These are phyloP conservation scores for Cetraspora pellucida DNA, from an alignment of 192 early-diverging fungal genomes.

Conservation along the genomic window DNA sequence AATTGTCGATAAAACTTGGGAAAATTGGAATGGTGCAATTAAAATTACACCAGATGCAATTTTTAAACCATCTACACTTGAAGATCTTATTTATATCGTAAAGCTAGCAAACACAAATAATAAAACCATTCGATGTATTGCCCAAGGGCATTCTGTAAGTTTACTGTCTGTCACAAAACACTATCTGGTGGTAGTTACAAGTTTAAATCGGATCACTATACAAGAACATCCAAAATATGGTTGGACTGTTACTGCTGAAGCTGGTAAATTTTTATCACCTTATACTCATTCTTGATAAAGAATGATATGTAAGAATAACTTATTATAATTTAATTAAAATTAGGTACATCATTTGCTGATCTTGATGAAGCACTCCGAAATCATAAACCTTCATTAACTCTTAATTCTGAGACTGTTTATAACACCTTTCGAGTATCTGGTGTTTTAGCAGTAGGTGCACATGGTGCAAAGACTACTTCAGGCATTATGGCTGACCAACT, in stretches of 20 bases:
- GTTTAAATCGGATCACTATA: constrained; percentile 28
- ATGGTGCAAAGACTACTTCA: constrained; percentile 40
- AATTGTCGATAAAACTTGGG: no score
- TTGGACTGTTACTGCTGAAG: constrained; percentile 32
- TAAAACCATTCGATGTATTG: constrained; percentile 40
- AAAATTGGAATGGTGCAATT: constrained; percentile 36
- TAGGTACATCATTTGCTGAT: constrained; percentile 35
- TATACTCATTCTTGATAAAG: no score
- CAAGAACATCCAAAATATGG: constrained; percentile 3
- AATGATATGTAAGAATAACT: neutral
- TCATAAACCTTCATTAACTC: constrained; percentile 40
- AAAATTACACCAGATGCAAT: constrained; percentile 32
- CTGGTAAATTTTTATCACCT: constrained; percentile 37
- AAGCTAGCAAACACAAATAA: constrained; percentile 19
- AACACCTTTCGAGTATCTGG: constrained; percentile 10
- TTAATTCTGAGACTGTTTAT: constrained; percentile 35
- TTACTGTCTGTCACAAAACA: constrained; percentile 32
- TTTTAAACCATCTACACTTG: constrained; percentile 31
- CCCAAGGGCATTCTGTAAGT: constrained; percentile 36
- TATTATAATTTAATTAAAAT: constrained; percentile 6
- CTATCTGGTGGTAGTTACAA: constrained; percentile 34
- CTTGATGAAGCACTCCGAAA: constrained; percentile 34
- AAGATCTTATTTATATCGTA: constrained; percentile 35
- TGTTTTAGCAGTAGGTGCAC: constrained; percentile 3
- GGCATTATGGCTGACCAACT: constrained; percentile 41